Evolutionary conservation across 1,139 yeast species (phyloP).

Genomic region (Hemisphaericaspora lyxosophila): DNA sequence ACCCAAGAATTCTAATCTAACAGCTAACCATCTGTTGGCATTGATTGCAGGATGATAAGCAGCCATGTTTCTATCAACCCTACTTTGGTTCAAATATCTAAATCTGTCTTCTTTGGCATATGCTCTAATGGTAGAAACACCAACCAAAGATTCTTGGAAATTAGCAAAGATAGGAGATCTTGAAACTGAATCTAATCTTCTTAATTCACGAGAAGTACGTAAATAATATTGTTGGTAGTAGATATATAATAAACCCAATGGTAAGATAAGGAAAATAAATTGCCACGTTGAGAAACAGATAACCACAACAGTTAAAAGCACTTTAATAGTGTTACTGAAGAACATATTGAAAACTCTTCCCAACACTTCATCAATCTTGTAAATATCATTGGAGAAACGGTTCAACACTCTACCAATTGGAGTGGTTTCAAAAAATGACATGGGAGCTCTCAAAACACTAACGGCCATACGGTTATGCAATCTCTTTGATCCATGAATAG

Average conservation of each 20-base stretch:
- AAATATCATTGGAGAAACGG: slow-evolving; percentile 90
- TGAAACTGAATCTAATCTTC: slow-evolving; percentile 91
- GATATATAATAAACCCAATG: slow-evolving; percentile 68
- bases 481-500: slow-evolving; percentile 76
- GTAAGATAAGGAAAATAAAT: slow-evolving; percentile 68
- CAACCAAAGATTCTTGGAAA: slow-evolving; percentile 92
- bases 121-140: slow-evolving; percentile 88
- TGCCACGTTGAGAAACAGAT: slow-evolving; percentile 89
- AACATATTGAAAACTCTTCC: slow-evolving; percentile 85
- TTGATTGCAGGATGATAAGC: slow-evolving; percentile 93
- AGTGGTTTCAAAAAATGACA: slow-evolving; percentile 96
- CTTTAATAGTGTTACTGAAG: slow-evolving; percentile 69
- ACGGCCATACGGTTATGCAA: slow-evolving; percentile 79
- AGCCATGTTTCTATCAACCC: slow-evolving; percentile 81
- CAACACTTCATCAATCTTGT: slow-evolving; percentile 84
- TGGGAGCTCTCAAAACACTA: slow-evolving; percentile 86
- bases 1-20: slow-evolving; percentile 86
- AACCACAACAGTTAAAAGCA: slow-evolving; percentile 77
- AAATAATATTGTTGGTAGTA: slow-evolving; percentile 89
- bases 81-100: slow-evolving; percentile 66
- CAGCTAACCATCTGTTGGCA: slow-evolving; percentile 97
- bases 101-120: slow-evolving; percentile 77
- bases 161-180: slow-evolving; percentile 94
- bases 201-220: slow-evolving; percentile 88
- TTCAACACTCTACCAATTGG: slow-evolving; percentile 94